phyloP scores from a whole-genome alignment of 2,329 filamentous ascomycete genomes.

The Fusarium torulosum region DNA sequence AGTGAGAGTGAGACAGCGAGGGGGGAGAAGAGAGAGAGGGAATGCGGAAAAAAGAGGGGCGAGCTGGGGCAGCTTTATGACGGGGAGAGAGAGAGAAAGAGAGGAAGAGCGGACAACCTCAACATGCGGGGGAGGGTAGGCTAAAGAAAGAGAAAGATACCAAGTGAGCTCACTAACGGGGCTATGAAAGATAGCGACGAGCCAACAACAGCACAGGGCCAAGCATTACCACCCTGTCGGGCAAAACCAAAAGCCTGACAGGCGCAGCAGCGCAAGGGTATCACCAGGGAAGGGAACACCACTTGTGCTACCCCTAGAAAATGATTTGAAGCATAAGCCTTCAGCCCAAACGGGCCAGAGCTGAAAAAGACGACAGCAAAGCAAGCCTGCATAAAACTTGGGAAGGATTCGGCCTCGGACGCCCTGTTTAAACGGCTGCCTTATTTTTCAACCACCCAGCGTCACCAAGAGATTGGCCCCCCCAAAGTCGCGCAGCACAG shows the following conservation, averaged over 20 bases:
- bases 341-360: too few relatives aligned
- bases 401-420: too few relatives aligned
- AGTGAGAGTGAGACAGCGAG: neutral
- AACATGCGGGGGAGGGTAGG: slow-evolving; percentile 1
- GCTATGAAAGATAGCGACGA: neutral
- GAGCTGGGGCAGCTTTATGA: slow-evolving; percentile 16
- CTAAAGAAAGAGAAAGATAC: neutral
- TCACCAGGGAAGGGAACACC: too few relatives aligned
- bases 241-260: too few relatives aligned
- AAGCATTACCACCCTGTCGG: too few relatives aligned
- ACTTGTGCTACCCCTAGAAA: too few relatives aligned
- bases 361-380: too few relatives aligned
- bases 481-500: slow-evolving; percentile 16
- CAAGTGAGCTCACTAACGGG: neutral
- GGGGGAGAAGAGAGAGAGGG: neutral
- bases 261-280: too few relatives aligned
- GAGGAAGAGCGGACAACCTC: neutral
- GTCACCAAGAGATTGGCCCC: neutral
- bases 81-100: neutral
- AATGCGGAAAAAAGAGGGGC: slow-evolving; percentile 30
- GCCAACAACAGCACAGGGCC: neutral
- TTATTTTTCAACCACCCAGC: slow-evolving; percentile 9
- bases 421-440: too few relatives aligned
- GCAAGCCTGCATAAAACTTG: too few relatives aligned
- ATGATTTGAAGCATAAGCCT: too few relatives aligned